A percentile compares a stretch with the other conserved stretches of the same genome.
Evolutionary conservation across 2,329 filamentous ascomycete species (phyloP).

Genomic region (Pseudofabraea citricarpa): DNA sequence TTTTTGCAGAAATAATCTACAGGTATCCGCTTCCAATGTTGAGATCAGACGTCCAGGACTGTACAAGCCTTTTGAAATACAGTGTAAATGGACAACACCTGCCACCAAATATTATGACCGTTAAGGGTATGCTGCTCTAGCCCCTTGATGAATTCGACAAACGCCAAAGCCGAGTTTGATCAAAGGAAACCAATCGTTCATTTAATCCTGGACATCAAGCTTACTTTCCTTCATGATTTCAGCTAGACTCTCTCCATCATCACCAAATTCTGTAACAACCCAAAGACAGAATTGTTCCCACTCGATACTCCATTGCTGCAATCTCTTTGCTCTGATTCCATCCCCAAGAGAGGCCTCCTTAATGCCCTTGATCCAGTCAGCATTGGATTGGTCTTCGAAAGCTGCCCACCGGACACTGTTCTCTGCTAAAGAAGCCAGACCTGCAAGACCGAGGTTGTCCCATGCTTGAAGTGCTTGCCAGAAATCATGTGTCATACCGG

Average conservation of each 20-base stretch:
- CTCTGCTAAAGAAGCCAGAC: conserved; percentile 81
- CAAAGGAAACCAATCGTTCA: background rate
- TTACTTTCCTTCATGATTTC: conserved; percentile 12
- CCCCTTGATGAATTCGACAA: background rate
- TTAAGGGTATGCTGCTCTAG: conserved; percentile 3
- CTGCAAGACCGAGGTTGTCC: conserved; percentile 85
- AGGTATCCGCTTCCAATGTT: conserved; percentile 18
- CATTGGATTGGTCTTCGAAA: conserved; percentile 71
- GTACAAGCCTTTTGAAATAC: background rate
- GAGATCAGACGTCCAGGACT: conserved; percentile 13
- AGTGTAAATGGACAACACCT: no score
- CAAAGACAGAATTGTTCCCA: conserved; percentile 92
- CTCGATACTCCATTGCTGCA: conserved; percentile 73
- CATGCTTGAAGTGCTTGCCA: conserved; percentile 91
- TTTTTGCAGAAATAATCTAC: no score
- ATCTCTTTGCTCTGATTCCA: conserved; percentile 63
- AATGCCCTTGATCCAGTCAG: conserved; percentile 69
- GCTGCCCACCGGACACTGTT: conserved; percentile 89
- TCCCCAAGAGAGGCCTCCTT: conserved; percentile 68
- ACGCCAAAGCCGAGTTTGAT: background rate
- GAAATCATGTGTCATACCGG: conserved; percentile 86
- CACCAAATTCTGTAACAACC: conserved; percentile 73
- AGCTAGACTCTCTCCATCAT: conserved; percentile 26
- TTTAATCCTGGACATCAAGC: conserved; percentile 16
- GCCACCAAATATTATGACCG: no score